phyloP scores from a whole-genome alignment of 495 filamentous ascomycete species.

The Penicillium argentinense region DNA sequence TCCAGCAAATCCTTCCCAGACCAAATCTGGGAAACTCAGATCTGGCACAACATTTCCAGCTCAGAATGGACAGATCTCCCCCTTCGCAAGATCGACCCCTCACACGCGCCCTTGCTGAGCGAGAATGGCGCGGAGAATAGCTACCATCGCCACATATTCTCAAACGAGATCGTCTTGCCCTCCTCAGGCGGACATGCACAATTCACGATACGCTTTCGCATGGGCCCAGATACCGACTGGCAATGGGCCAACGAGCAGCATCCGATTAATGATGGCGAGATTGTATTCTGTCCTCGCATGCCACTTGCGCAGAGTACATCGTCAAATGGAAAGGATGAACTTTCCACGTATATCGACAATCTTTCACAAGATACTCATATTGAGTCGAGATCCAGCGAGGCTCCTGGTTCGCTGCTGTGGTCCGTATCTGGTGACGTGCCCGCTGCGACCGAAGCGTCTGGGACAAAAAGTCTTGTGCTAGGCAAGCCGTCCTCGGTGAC shows the following conservation, averaged over 20 bases:
- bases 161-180: slow-evolving; percentile 34
- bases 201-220: slow-evolving; percentile 79
- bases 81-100: slow-evolving; percentile 24
- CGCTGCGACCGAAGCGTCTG: slow-evolving; percentile 53
- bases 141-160: slow-evolving; percentile 41
- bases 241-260: slow-evolving; percentile 72
- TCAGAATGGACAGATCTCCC: slow-evolving; percentile 39
- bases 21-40: slow-evolving; percentile 66
- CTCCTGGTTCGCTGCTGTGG: slow-evolving; percentile 72
- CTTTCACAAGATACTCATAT: slow-evolving; percentile 60
- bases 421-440: slow-evolving; percentile 56
- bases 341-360: slow-evolving; percentile 60
- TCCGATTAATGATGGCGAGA: slow-evolving; percentile 58
- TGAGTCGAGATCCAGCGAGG: slow-evolving; percentile 59
- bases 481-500: slow-evolving; percentile 58
- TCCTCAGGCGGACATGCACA: slow-evolving; percentile 35
- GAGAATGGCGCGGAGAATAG: slow-evolving; percentile 13
- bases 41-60: slow-evolving; percentile 69
- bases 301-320: too few species aligned
- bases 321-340: slow-evolving; percentile 37
- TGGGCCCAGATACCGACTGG: slow-evolving; percentile 56
- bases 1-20: slow-evolving; percentile 53
- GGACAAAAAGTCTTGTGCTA: slow-evolving; percentile 54
- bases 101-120: slow-evolving; percentile 36
- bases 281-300: slow-evolving; percentile 42